Conservation (phyloP, 257 asterid species). For the Fraxinus cuspidata region DNA sequence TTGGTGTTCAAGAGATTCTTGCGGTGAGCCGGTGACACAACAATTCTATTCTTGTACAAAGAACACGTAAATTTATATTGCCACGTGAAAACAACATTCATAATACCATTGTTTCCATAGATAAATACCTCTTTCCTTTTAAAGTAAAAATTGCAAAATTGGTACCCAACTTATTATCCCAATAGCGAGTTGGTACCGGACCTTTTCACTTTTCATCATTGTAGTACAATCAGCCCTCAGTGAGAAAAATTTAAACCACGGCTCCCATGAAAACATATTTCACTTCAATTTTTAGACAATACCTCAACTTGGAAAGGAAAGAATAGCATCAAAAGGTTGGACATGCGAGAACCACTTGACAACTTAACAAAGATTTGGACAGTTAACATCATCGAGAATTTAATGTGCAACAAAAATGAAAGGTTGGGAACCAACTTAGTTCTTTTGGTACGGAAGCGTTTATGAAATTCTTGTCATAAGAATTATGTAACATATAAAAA, state of each 20-base stretch:
- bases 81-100: neutral
- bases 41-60: neutral
- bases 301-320: neutral
- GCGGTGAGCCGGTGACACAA: neutral
- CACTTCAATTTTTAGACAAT: neutral
- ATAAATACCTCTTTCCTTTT: neutral
- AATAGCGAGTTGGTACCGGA: neutral
- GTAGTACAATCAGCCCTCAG: neutral
- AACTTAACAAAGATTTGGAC: neutral
- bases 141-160: neutral
- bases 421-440: neutral
- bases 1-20: neutral
- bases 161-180: neutral
- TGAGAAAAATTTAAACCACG: neutral
- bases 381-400: neutral
- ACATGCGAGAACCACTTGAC: neutral
- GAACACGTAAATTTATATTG: neutral
- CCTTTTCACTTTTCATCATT: neutral
- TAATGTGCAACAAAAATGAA: neutral
- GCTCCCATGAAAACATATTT: neutral
- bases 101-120: neutral
- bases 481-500: too few relatives aligned
- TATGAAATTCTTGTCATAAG: too few relatives aligned
- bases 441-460: too few relatives aligned
- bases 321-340: neutral